Evolutionary conservation across 768 basidiomycete genomes (phyloP).

Genomic region (Trametes sanguinea): DNA sequence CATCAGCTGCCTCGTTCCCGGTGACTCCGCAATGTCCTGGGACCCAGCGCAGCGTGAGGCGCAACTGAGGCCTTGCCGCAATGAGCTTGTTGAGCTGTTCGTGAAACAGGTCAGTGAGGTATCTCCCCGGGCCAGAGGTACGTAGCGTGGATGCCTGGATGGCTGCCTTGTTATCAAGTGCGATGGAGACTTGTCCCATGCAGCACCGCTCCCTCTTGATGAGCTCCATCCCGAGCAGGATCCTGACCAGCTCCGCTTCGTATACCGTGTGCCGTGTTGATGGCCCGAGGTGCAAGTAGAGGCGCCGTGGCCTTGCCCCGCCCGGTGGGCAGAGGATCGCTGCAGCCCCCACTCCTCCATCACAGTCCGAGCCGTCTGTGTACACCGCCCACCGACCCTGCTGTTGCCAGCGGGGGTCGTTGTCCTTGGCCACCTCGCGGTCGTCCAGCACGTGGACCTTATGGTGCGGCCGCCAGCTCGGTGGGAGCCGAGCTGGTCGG

Average conservation of each 20-base stretch:
- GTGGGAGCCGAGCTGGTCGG: slow-evolving; percentile 5
- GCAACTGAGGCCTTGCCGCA: not conserved
- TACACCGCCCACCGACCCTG: slow-evolving; percentile 21
- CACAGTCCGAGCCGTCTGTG: slow-evolving; percentile 36
- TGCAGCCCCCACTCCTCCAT: too few species aligned
- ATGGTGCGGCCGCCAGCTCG: slow-evolving; percentile 11
- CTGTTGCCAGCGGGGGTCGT: not conserved
- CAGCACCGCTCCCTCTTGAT: slow-evolving; percentile 14
- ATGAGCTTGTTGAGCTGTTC: not conserved
- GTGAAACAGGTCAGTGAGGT: not conserved
- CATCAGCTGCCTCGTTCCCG: slow-evolving; percentile 21
- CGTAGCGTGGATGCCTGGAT: slow-evolving; percentile 3
- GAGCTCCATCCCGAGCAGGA: slow-evolving; percentile 30
- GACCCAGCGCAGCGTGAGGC: slow-evolving; percentile 18
- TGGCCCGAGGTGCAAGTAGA: too few species aligned
- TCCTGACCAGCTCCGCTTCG: slow-evolving; percentile 34
- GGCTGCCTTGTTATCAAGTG: slow-evolving; percentile 14
- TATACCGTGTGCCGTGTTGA: slow-evolving; percentile 25
- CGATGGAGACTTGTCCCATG: not conserved
- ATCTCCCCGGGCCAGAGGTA: not conserved
- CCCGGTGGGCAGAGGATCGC: too few species aligned
- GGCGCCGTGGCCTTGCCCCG: too few species aligned
- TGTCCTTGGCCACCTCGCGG: slow-evolving; percentile 15
- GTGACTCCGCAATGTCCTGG: slow-evolving; percentile 17
- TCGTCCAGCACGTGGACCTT: not conserved